phyloP scores from a whole-genome alignment of 179 eudicot genomes.

The Dionaea muscipula region DNA sequence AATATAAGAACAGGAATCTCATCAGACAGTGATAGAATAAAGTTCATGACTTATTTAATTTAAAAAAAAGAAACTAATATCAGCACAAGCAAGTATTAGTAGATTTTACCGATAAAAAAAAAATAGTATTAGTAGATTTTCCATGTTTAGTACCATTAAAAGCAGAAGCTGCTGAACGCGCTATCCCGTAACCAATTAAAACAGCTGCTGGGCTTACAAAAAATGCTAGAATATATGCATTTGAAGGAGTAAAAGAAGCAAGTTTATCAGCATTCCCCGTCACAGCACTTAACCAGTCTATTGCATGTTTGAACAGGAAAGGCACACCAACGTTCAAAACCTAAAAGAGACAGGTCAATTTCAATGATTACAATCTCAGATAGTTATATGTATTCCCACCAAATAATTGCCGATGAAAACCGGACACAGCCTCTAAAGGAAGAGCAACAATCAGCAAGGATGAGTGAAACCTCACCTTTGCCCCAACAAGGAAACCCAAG shows the following conservation, averaged over 20 bases:
- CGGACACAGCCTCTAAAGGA: not conserved
- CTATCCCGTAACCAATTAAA: conserved; percentile 85
- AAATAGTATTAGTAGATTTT: no score
- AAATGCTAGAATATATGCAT: conserved; percentile 59
- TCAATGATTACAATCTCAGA: not conserved
- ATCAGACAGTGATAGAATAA: not conserved
- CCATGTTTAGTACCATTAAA: conserved; percentile 88
- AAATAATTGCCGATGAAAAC: not conserved
- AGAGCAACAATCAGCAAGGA: not conserved
- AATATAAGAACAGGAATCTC: not conserved
- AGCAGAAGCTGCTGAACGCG: conserved; percentile 77
- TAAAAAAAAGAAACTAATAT: not conserved
- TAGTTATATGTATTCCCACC: not conserved
- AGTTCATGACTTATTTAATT: not conserved
- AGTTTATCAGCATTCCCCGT: conserved; percentile 71
- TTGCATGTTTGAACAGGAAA: conserved; percentile 86
- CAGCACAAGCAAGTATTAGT: not conserved
- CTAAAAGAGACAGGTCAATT: conserved; percentile 26
- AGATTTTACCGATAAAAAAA: not conserved
- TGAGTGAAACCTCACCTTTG: conserved; percentile 41
- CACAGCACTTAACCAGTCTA: conserved; percentile 83
- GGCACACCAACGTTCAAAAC: conserved; percentile 97
- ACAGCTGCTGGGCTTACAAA: conserved; percentile 91
- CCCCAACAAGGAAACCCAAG: conserved; percentile 78
- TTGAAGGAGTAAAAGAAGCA: conserved; percentile 68